Conservation (phyloP, 2,329 filamentous ascomycete species). For the Emmonsia crescens region DNA sequence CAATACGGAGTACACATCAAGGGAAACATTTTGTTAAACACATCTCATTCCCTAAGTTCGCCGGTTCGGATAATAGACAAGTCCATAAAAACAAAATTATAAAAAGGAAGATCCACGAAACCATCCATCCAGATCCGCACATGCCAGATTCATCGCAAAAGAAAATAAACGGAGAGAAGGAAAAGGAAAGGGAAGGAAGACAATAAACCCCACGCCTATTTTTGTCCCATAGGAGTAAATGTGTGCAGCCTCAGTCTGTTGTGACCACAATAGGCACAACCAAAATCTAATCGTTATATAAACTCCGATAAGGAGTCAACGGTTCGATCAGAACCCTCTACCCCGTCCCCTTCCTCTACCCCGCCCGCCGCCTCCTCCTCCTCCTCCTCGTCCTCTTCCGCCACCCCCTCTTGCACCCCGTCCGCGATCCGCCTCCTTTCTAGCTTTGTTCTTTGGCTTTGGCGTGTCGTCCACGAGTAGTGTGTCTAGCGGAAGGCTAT, state of each 20-base stretch:
- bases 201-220: slow-evolving; percentile 14
- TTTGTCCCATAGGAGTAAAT: background rate
- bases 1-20: background rate
- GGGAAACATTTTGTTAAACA: background rate
- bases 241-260: background rate
- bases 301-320: background rate
- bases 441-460: slow-evolving; percentile 99
- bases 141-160: slow-evolving; percentile 1
- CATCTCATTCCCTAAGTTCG: slow-evolving; percentile 4
- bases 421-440: slow-evolving; percentile 62
- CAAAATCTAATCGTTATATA: background rate
- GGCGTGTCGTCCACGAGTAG: slow-evolving; percentile 91
- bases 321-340: slow-evolving; percentile 23
- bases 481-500: slow-evolving; percentile 89
- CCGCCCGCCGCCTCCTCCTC: slow-evolving; percentile 40
- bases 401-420: slow-evolving; percentile 38
- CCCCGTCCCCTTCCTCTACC: slow-evolving; percentile 47
- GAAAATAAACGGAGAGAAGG: slow-evolving; percentile 6
- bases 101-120: background rate
- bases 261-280: background rate
- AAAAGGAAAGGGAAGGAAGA: slow-evolving; percentile 8
- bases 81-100: background rate
- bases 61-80: background rate
- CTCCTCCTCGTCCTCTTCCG: slow-evolving; percentile 37
- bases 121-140: background rate